These are phyloP conservation scores for sorghum (Sorghum bicolor) DNA, from an alignment of 176 grass and related monocot species.

Conservation along the genomic window Sorghum_bicolor_NCBIv3 NC_012873.2:62310001-62310500, in stretches of 20 bases:
- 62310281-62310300: neutral
- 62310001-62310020: no score
- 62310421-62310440: neutral
- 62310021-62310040: neutral
- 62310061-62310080: neutral
- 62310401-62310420: neutral
- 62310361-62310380: neutral
- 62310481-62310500: neutral
- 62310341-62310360: neutral
- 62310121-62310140: neutral
- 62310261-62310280: neutral
- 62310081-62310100: neutral
- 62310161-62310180: neutral
- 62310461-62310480: neutral
- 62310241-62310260: neutral
- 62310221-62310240: neutral
- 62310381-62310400: neutral
- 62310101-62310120: neutral
- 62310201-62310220: neutral
- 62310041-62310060: neutral
- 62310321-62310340: neutral
- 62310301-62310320: neutral
- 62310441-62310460: neutral
- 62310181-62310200: neutral
- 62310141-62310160: neutral